phyloP scores from a whole-genome alignment of 2,329 filamentous ascomycete genomes.

The Ascochyta clinopodiicola region DNA sequence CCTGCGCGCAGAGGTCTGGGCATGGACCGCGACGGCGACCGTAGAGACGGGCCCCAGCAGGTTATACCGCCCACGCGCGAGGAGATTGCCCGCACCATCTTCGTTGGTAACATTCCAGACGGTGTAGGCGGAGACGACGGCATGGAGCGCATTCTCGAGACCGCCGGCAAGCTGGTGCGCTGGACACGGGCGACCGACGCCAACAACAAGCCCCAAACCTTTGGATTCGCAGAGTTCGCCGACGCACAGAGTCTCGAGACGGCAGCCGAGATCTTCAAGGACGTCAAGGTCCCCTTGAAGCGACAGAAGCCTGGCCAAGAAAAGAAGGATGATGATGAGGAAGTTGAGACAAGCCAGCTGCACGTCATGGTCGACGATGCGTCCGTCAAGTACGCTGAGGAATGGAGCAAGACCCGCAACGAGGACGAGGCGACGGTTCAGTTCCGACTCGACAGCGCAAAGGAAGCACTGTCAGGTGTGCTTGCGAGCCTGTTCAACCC shows the following conservation, averaged over 20 bases:
- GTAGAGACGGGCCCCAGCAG: conserved; percentile 70
- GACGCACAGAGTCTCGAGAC: conserved; percentile 86
- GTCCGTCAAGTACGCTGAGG: conserved; percentile 83
- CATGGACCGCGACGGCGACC: conserved; percentile 64
- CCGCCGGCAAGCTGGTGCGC: conserved; percentile 79
- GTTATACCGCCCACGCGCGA: conserved; percentile 84
- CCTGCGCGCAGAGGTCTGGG: conserved; percentile 62
- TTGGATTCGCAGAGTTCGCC: conserved; percentile 96
- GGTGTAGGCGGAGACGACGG: conserved; percentile 78
- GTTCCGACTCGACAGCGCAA: conserved; percentile 73
- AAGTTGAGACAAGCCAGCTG: conserved; percentile 72
- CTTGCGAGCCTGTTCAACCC: conserved; percentile 78
- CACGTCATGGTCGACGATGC: conserved; percentile 78
- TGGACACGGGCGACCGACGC: conserved; percentile 83
- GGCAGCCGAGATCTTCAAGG: conserved; percentile 82
- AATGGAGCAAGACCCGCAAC: conserved; percentile 72
- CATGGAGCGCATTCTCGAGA: conserved; percentile 77
- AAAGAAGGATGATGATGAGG: conserved; percentile 50
- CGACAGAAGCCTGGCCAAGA: conserved; percentile 65
- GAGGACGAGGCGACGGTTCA: conserved; percentile 69
- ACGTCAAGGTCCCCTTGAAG: conserved; percentile 81
- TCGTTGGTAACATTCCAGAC: conserved; percentile 84
- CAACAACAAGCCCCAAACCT: conserved; percentile 82
- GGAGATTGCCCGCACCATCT: conserved; percentile 90
- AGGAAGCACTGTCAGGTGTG: conserved; percentile 69